Conservation (phyloP, 192 early-diverging fungal species). For the Linnemannia schmuckeri region DNA sequence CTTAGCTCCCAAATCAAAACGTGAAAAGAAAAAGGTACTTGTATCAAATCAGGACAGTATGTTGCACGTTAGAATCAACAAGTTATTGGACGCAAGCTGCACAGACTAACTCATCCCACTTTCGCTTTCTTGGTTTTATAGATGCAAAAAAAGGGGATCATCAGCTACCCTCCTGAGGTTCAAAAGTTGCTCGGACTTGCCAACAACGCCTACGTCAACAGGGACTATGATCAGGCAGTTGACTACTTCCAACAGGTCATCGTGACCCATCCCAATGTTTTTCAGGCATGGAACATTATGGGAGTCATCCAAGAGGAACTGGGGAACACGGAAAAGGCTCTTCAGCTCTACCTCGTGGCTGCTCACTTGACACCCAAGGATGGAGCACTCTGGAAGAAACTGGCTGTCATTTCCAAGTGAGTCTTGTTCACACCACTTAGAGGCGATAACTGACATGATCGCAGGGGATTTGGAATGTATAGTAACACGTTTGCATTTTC, state of each 20-base stretch:
- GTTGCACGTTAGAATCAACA: background rate
- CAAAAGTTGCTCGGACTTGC: conserved; percentile 79
- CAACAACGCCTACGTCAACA: conserved; percentile 78
- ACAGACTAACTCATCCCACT: background rate
- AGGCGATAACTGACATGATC: background rate
- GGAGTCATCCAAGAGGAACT: conserved; percentile 92
- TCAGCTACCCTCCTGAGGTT: conserved; percentile 62
- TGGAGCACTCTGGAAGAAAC: conserved; percentile 82
- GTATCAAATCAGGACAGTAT: background rate
- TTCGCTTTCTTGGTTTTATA: background rate
- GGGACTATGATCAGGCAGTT: conserved; percentile 79
- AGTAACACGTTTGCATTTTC: background rate
- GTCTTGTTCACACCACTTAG: background rate
- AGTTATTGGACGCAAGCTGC: background rate
- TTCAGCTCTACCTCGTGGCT: conserved; percentile 88
- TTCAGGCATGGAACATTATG: conserved; percentile 89
- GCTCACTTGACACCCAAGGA: conserved; percentile 88
- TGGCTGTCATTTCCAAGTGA: conserved; percentile 80
- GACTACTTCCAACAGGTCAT: conserved; percentile 85
- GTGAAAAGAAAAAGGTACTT: conserved; percentile 41
- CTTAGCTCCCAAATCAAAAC: conserved; percentile 33
- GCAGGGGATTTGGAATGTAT: no score
- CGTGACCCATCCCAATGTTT: conserved; percentile 74
- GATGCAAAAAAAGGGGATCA: conserved; percentile 10
- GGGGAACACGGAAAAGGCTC: conserved; percentile 77